Conservation (phyloP, 495 filamentous ascomycete species). For the Neurospora discreta region DNA sequence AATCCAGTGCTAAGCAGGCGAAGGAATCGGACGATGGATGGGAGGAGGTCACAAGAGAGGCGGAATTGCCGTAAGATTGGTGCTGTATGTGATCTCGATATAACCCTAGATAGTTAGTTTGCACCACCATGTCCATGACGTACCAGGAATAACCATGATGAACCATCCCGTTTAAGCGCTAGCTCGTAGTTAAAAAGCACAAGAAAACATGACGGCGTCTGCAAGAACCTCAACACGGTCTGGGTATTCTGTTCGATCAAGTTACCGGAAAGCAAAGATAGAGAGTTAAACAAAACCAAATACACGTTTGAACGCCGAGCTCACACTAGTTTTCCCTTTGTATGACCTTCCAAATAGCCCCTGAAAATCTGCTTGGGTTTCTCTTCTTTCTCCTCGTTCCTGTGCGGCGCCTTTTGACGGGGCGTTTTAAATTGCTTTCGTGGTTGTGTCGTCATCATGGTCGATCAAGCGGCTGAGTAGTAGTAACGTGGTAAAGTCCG, state of each 20-base stretch:
- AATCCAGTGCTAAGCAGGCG: constrained; percentile 13
- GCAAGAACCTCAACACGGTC: not conserved
- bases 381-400: not conserved
- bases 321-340: not conserved
- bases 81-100: not conserved
- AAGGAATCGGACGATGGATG: constrained; percentile 9
- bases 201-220: not conserved
- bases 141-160: not conserved
- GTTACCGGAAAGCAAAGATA: not conserved
- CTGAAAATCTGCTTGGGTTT: not conserved
- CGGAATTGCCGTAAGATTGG: not conserved
- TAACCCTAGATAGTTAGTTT: not conserved
- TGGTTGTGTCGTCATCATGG: not conserved
- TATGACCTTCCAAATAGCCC: not conserved
- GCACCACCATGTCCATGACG: not conserved
- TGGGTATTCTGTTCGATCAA: not conserved
- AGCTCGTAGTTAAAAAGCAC: not conserved
- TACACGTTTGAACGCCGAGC: not conserved
- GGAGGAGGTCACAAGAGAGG: constrained; percentile 10
- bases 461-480: not conserved
- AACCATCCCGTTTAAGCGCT: not conserved
- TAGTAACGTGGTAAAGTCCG: not conserved
- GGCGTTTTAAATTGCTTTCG: not conserved
- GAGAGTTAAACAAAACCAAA: not conserved
- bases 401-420: not conserved